These are phyloP conservation scores for Podaxis sp. DNA, from an alignment of 768 basidiomycete genomes.

Conservation along the genomic window DNA sequence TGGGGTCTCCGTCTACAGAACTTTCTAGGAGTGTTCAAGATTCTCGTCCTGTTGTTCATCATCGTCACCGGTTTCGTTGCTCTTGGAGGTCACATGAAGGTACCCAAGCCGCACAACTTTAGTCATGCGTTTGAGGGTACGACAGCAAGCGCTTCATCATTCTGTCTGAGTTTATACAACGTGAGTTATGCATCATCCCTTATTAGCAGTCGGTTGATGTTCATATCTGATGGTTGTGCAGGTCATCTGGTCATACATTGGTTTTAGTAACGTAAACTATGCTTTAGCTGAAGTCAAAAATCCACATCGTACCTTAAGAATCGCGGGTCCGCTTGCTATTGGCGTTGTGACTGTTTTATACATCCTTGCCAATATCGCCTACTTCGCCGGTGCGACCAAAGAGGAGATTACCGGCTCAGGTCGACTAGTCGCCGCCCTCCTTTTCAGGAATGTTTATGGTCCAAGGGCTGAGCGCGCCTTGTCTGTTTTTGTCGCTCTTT, in stretches of 20 bases:
- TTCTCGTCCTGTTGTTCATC: slow-evolving; percentile 48
- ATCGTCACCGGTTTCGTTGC: slow-evolving; percentile 49
- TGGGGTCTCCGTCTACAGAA: slow-evolving; percentile 63
- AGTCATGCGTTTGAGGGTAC: slow-evolving; percentile 41
- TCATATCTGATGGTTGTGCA: slow-evolving; percentile 18
- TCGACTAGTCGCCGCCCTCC: slow-evolving; percentile 59
- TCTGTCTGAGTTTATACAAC: slow-evolving; percentile 55
- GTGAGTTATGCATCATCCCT: slow-evolving; percentile 23
- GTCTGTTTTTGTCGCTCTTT: slow-evolving; percentile 46
- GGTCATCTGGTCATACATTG: slow-evolving; percentile 54
- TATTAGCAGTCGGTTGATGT: background rate
- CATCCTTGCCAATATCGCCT: slow-evolving; percentile 61
- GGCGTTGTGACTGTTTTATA: slow-evolving; percentile 53
- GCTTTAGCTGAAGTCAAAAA: slow-evolving; percentile 62
- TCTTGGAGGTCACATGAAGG: slow-evolving; percentile 35
- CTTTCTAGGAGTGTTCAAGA: slow-evolving; percentile 55
- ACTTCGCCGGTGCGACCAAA: slow-evolving; percentile 65
- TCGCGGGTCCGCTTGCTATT: slow-evolving; percentile 64
- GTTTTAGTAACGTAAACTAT: slow-evolving; percentile 70
- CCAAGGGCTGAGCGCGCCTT: slow-evolving; percentile 43
- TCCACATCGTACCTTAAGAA: slow-evolving; percentile 58
- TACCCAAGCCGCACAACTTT: slow-evolving; percentile 35
- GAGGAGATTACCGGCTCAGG: slow-evolving; percentile 59
- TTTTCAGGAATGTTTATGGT: slow-evolving; percentile 69
- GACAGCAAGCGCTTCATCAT: slow-evolving; percentile 43